These are phyloP conservation scores for Oryza meyeriana DNA, from an alignment of 176 grass and related monocot genomes.

Conservation along the genomic window DNA sequence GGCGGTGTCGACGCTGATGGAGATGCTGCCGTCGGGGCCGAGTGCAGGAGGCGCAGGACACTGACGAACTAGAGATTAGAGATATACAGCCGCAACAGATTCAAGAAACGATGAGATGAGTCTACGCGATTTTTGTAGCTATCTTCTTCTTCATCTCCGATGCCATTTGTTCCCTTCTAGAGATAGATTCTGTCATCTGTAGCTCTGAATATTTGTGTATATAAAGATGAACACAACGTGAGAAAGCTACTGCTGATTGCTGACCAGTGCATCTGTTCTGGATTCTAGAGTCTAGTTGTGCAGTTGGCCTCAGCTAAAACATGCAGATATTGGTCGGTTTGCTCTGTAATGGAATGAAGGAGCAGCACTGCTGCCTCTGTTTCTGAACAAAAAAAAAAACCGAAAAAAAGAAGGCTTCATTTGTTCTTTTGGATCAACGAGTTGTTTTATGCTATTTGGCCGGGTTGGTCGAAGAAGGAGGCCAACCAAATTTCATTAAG, in stretches of 20 bases:
- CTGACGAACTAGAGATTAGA: slow-evolving; percentile 32
- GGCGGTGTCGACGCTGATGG: slow-evolving; percentile 34
- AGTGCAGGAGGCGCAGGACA: slow-evolving; percentile 42
- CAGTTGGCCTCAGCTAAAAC: no score
- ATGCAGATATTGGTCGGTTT: no score
- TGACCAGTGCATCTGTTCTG: neutral
- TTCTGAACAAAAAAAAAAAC: no score
- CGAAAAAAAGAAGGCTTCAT: no score
- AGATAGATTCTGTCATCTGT: neutral
- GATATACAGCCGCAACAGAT: neutral
- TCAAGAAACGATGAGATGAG: neutral
- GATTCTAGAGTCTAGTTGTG: no score
- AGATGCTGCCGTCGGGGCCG: slow-evolving; percentile 43
- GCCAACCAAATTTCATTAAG: no score
- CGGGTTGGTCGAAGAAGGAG: no score
- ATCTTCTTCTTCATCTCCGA: neutral
- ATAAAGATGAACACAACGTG: neutral
- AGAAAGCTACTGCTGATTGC: neutral
- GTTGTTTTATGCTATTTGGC: no score
- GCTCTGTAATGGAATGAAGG: no score
- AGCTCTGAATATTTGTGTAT: neutral
- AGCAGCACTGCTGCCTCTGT: no score
- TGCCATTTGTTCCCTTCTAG: neutral
- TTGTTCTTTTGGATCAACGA: no score
- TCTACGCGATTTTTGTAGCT: neutral